Evolutionary conservation across 2,329 filamentous ascomycete genomes (phyloP), one percentile per base, ranked within the genome.

Genomic region (Alternaria hordeiaustralica): DNA sequence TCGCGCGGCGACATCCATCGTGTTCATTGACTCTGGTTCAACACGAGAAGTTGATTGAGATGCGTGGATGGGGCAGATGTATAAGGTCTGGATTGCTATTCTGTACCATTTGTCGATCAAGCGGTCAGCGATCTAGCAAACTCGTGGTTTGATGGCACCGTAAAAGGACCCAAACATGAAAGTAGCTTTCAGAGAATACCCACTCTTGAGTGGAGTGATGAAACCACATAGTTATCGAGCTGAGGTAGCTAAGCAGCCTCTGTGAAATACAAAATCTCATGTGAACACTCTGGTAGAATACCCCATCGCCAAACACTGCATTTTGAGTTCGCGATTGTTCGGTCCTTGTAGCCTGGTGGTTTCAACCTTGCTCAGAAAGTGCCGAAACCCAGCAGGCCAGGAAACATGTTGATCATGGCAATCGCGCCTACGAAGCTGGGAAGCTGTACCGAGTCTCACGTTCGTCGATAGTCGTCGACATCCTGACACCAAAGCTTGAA

Each of bases 11-110:
- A n/a, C 0, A 36, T 36, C 33, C 33, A 36, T 36, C 33, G 33
- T 36, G 33, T 36, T 36, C 33, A 2, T 36, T 2, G 33, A 36
- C 33, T 36, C 1, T 36, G 33, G 33, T n/a, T 1, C 33, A 36
- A 2, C 33, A 36, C 33, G 0, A n/a, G 1, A 36, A 13, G 0
- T 36, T 36, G 7, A 36, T 2, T n/a, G 33, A 3, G 1, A 1
- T 0, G 33, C 33, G 33, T 36, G 15, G 1, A 36, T 2, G 33
- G 15, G 33, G 0, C 33, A 36, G 33, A 36, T 36, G 33, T 36
- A 36, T 36, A n/a, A 4, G 33, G 33, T 36, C 0, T 36, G 33
- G 33, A n/a, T 36, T 36, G 33, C 33, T 36, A n/a, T n/a, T 36
- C 33, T 36, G 33, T 36, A 36, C 4, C 15, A 4, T 36, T 36